Base-by-base conservation (phyloP, 2,329 filamentous ascomycete species). In the Grosmannia serpens region DNA sequence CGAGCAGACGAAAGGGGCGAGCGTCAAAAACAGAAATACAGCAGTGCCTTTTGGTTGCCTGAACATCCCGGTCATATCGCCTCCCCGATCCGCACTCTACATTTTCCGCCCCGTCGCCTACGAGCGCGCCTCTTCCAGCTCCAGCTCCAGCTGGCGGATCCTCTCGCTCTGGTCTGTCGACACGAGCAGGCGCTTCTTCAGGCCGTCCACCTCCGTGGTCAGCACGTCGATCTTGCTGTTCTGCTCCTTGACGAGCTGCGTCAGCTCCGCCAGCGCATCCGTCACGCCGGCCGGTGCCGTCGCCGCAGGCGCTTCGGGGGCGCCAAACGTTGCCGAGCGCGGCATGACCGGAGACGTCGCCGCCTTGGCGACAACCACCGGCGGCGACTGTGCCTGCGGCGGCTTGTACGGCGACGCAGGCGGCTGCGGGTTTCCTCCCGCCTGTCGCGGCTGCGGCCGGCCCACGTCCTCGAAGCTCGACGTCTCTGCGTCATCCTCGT, bases 381-480 rank as follows among this genome's bases (percentile, higher is more conserved):
- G 44, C 29, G 46, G 49, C 29, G 46, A 35, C 17, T 27, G 26
- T 17, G 49, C 46, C 56, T 54, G 51, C 26, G 57, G 10, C 61
- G 73, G 65, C 62, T 75, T 78, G 60, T 72, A 62, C 2, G 76
- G 71, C n/a, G 74, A 71, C 4, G 71, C 11, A 64, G 26, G 75
- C 70, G 79, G 70, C 53, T 69, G 60, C 24, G 72, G 49, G 13
- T 54, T 49, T 27, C 52, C 54, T 8, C 56, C 24, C n/a, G 66
- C 62, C 20, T 69, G 65, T 53, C 87, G 85, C 65, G 89, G 86
- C 13, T 82, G 74, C 24, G 89, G 88, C 68, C 89, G 90, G 35
- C 86, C 72, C 35, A 94, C 80, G 68, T 96, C 90, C 69, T 96
- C 91, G 64, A 96, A 96, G 73, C 86, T 89, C 1, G 89, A 92